Conservation (phyloP, 768 basidiomycete species). For the Postia placenta region DNA sequence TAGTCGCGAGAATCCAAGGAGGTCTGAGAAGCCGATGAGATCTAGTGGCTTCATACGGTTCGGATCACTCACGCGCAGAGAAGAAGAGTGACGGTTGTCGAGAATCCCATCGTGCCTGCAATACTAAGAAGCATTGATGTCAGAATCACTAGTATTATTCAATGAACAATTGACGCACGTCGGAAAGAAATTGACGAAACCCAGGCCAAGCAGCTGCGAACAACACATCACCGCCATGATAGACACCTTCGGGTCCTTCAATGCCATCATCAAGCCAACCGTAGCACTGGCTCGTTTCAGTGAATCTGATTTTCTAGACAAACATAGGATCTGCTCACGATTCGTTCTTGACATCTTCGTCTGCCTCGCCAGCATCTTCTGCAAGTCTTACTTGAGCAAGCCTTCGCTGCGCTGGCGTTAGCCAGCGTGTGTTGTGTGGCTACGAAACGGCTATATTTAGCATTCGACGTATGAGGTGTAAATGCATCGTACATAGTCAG, state of each 20-base stretch:
- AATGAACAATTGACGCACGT: constrained; percentile 29
- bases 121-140: constrained; percentile 30
- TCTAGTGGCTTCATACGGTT: background rate
- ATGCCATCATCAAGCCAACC: constrained; percentile 47
- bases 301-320: background rate
- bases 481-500: constrained; percentile 43
- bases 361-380: constrained; percentile 64
- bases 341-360: constrained; percentile 49
- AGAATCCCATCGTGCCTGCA: constrained; percentile 55
- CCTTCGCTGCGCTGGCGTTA: constrained; percentile 41
- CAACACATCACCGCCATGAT: constrained; percentile 53
- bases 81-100: constrained; percentile 50
- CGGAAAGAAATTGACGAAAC: constrained; percentile 58
- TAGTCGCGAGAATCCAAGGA: constrained; percentile 54
- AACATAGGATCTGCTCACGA: constrained; percentile 48
- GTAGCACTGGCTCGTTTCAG: constrained; percentile 37
- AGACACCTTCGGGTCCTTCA: constrained; percentile 48
- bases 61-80: constrained; percentile 41
- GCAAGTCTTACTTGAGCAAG: constrained; percentile 61
- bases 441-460: constrained; percentile 17
- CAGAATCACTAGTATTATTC: background rate
- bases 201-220: constrained; percentile 46
- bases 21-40: constrained; percentile 32
- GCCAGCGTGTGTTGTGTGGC: constrained; percentile 61
- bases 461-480: background rate